Conservation (phyloP, 352 stramenopile genomes). For the Lagenidium giganteum region DNA sequence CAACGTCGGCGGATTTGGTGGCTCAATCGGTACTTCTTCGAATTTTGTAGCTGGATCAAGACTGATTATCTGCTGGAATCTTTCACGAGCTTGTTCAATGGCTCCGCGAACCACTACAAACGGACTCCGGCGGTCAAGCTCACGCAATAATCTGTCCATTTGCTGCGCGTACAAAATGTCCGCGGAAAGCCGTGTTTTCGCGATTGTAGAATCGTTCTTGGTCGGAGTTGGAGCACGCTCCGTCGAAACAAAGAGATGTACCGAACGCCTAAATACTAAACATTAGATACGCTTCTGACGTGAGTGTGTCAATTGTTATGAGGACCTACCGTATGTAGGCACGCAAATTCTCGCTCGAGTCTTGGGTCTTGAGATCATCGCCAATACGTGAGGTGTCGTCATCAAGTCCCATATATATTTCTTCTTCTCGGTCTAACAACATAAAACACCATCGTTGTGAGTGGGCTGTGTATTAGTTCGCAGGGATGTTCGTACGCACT, state of each 20-base stretch:
- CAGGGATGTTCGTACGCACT: constrained; percentile 19
- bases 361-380: no score
- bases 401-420: not conserved
- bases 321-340: no score
- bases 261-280: constrained; percentile 12
- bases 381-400: no score
- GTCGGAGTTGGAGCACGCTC: constrained; percentile 3
- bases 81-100: constrained; percentile 16
- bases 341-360: no score
- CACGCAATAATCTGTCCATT: constrained; percentile 29
- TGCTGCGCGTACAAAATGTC: constrained; percentile 35
- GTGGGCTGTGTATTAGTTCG: no score
- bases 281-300: no score
- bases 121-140: constrained; percentile 22
- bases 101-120: constrained; percentile 17
- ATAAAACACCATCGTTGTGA: no score
- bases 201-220: not conserved
- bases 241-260: constrained; percentile 22
- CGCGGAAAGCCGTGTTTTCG: constrained; percentile 18
- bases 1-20: not conserved
- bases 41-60: not conserved
- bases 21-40: not conserved
- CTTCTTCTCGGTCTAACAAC: constrained; percentile 15
- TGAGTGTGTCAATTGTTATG: no score
- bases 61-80: constrained; percentile 21